Conservation (phyloP, 176 grass and related monocot genomes). For the Cocos nucifera region DNA sequence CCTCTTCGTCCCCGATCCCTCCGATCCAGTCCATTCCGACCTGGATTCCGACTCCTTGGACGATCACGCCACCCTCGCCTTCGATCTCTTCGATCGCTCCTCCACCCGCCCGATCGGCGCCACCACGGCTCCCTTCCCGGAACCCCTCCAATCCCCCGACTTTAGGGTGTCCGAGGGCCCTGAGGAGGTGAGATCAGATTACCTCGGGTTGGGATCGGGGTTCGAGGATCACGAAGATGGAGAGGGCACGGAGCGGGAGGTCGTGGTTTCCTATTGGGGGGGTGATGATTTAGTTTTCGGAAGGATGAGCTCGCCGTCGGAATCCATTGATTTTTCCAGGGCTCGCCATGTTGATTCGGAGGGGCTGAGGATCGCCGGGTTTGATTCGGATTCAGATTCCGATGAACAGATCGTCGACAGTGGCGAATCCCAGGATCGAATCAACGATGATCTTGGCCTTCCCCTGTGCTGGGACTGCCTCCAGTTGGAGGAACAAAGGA, state of each 20-base stretch:
- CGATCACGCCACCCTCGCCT: neutral
- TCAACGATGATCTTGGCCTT: conserved; percentile 10
- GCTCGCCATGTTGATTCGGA: neutral
- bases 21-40: conserved; percentile 19
- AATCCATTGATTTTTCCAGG: conserved; percentile 13
- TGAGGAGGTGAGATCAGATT: conserved; percentile 22
- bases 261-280: neutral
- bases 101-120: neutral
- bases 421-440: neutral
- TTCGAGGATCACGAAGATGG: neutral
- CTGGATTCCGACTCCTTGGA: neutral
- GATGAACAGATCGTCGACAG: conserved; percentile 14
- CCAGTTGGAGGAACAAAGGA: conserved; percentile 36
- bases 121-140: conserved; percentile 10
- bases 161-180: neutral
- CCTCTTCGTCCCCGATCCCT: conserved; percentile 28
- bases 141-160: too few relatives aligned
- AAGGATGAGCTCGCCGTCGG: neutral
- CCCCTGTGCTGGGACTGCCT: conserved; percentile 51
- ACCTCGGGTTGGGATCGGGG: conserved; percentile 27
- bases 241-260: neutral
- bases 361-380: neutral
- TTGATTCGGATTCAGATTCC: conserved; percentile 15
- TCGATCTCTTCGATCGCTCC: conserved; percentile 6
- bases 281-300: conserved; percentile 10